Percentiles rank a stretch among this genome's conserved stretches.
phyloP scores from a whole-genome alignment of 2,329 filamentous ascomycete genomes.

The Fonsecaea nubica region DNA sequence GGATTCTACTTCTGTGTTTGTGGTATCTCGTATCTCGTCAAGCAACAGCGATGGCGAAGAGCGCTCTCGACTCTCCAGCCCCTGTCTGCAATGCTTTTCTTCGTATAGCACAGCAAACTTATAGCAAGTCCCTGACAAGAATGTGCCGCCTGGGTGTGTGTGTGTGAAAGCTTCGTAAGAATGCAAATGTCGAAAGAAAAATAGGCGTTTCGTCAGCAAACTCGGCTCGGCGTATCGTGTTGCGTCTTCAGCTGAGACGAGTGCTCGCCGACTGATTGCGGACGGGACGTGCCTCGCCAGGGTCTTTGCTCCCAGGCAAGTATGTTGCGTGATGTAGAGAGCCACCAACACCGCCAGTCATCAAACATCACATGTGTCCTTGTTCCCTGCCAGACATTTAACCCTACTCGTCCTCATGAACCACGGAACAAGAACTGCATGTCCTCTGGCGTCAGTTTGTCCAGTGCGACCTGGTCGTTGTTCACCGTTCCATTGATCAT shows the following conservation, averaged over 20 bases:
- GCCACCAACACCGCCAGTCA: no score
- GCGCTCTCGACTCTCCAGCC: no score
- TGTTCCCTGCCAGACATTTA: background rate
- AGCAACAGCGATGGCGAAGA: no score
- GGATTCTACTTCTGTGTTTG: no score
- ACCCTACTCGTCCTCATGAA: slow-evolving; percentile 39
- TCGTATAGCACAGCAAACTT: no score
- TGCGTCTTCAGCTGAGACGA: background rate
- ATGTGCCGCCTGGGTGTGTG: background rate
- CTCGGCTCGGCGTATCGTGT: background rate
- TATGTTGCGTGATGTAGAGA: background rate
- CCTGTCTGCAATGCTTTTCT: no score
- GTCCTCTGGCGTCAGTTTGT: slow-evolving; percentile 87
- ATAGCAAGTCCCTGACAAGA: background rate
- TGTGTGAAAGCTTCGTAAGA: background rate
- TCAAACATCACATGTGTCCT: no score
- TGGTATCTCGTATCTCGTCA: no score
- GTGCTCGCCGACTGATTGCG: background rate
- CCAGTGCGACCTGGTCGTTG: slow-evolving; percentile 86
- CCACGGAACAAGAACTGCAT: slow-evolving; percentile 97
- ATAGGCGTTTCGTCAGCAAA: background rate
- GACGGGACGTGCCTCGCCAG: background rate
- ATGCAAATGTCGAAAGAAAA: background rate
- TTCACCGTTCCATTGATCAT: slow-evolving; percentile 99
- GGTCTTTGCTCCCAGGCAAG: background rate